Percentiles rank a stretch among this genome's conserved stretches.
Conservation (phyloP, 208 protist species). For the Balamuthia mandrillaris region DNA sequence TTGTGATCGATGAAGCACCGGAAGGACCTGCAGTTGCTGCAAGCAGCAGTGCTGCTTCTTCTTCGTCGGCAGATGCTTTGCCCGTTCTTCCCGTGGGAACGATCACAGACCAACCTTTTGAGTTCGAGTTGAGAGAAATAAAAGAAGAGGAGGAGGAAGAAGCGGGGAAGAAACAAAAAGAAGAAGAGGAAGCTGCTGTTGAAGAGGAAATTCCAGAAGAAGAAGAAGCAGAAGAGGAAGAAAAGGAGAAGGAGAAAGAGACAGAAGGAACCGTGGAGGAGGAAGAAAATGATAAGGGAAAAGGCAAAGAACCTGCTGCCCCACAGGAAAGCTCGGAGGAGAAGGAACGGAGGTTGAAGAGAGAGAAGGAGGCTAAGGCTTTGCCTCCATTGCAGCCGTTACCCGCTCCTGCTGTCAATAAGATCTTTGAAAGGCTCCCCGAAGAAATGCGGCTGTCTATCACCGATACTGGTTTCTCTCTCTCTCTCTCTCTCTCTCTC, state of each 20-base stretch:
- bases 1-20: too few species aligned
- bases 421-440: constrained; percentile 22
- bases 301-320: not conserved
- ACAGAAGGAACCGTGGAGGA: too few species aligned
- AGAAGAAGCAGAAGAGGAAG: not conserved
- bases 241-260: not conserved
- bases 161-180: not conserved
- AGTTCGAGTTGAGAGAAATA: constrained; percentile 14
- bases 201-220: not conserved
- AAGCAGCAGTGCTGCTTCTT: too few species aligned
- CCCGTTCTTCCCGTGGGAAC: too few species aligned
- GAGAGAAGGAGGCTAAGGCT: not conserved
- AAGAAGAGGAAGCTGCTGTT: not conserved
- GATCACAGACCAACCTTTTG: too few species aligned
- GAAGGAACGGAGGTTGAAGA: not conserved
- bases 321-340: not conserved
- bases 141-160: constrained; percentile 29
- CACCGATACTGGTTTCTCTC: not conserved
- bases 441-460: constrained; percentile 25
- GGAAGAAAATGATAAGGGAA: not conserved
- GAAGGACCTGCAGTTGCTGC: too few species aligned
- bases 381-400: not conserved
- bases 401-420: not conserved
- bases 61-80: too few species aligned
- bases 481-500: not conserved